Conservation (phyloP, 192 early-diverging fungal species). For the Coemansia sp. region DNA sequence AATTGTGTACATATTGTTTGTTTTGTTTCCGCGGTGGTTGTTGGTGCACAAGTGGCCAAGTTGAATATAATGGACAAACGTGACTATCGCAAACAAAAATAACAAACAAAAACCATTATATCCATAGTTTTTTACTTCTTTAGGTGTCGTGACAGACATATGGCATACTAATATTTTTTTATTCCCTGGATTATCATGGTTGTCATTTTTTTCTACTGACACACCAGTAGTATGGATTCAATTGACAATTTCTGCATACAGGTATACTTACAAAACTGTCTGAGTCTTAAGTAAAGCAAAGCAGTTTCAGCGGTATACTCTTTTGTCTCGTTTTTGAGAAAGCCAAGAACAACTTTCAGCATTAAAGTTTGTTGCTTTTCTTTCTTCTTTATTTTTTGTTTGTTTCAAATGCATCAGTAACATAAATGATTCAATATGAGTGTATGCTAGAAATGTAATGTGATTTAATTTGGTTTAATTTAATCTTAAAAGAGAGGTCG, state of each 20-base stretch:
- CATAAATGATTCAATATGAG: background rate
- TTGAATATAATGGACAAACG: background rate
- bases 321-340: background rate
- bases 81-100: background rate
- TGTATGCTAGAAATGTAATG: background rate
- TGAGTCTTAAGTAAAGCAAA: background rate
- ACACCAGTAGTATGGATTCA: background rate
- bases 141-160: background rate
- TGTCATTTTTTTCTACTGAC: background rate
- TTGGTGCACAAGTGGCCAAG: background rate
- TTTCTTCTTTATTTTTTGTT: background rate
- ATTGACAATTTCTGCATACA: background rate
- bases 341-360: background rate
- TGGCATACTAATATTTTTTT: background rate
- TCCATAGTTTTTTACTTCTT: background rate
- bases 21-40: background rate
- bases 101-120: background rate
- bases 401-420: background rate
- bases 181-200: background rate
- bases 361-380: background rate
- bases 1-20: slow-evolving; percentile 1
- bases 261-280: background rate
- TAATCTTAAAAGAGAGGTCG: background rate
- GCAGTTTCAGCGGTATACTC: background rate
- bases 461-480: background rate